Evolutionary conservation across 768 basidiomycete species (phyloP).

Genomic region (Mycena haematopus): DNA sequence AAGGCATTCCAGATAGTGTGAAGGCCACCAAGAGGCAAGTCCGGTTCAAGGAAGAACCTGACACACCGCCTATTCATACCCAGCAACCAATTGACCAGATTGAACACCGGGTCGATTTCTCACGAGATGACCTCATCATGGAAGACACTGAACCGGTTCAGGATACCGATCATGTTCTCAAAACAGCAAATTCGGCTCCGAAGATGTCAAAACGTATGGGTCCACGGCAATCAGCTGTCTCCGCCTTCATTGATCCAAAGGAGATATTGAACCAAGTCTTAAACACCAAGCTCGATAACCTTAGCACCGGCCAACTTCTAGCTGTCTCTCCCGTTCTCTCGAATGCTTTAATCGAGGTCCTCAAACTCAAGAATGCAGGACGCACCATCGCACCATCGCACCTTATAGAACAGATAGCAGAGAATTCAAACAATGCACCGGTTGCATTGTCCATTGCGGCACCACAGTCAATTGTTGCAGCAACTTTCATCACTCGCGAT

Average conservation of each 20-base stretch:
- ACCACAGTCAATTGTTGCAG: background rate
- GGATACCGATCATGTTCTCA: background rate
- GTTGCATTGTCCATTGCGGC: background rate
- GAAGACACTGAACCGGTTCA: background rate
- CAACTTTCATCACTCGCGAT: conserved; percentile 8
- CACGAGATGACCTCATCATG: background rate
- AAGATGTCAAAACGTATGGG: background rate
- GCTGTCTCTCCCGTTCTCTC: background rate
- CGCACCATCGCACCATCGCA: background rate
- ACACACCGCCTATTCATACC: background rate
- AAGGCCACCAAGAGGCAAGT: background rate
- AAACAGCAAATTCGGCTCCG: background rate
- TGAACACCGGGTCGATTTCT: conserved; percentile 5
- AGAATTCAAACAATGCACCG: background rate
- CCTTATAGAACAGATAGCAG: background rate
- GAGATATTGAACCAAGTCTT: background rate
- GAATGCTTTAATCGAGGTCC: background rate
- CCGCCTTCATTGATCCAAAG: background rate
- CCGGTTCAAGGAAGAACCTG: background rate
- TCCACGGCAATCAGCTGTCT: background rate
- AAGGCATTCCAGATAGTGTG: background rate
- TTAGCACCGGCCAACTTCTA: background rate
- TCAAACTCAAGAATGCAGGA: background rate
- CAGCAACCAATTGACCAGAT: background rate
- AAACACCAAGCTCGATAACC: background rate